phyloP scores from a whole-genome alignment of 345 rosid species.

The Zanthoxylum bungeanum region DNA sequence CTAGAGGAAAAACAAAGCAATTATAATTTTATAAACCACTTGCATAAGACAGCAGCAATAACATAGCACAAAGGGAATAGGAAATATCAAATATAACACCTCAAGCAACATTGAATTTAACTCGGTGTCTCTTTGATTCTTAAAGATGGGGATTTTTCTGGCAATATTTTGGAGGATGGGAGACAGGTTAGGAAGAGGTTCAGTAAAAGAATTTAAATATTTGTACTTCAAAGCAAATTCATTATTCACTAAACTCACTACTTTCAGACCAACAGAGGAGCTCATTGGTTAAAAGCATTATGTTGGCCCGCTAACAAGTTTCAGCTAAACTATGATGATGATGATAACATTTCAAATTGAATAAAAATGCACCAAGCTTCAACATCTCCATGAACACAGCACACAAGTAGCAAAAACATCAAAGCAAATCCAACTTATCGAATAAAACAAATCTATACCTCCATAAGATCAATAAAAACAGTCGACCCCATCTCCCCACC shows the following conservation, averaged over 20 bases:
- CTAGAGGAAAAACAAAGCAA: not conserved
- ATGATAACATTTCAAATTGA: not conserved
- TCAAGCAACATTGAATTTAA: not conserved
- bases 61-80: not conserved
- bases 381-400: not conserved
- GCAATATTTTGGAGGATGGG: not conserved
- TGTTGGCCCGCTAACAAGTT: not conserved
- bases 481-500: not conserved
- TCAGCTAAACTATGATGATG: not conserved
- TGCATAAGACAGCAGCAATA: not conserved
- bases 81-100: not conserved
- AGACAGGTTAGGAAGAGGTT: not conserved
- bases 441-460: not conserved
- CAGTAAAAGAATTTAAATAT: not conserved
- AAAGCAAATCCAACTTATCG: not conserved
- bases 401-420: not conserved
- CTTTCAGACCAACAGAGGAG: not conserved
- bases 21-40: slow-evolving; percentile 3
- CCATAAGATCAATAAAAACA: not conserved
- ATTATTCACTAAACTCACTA: not conserved
- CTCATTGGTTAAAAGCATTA: not conserved
- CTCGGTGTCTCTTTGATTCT: slow-evolving; percentile 1
- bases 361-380: not conserved
- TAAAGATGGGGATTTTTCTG: not conserved
- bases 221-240: not conserved